Conservation (phyloP, 2,329 filamentous ascomycete species). For the Parastagonospora avenae region DNA sequence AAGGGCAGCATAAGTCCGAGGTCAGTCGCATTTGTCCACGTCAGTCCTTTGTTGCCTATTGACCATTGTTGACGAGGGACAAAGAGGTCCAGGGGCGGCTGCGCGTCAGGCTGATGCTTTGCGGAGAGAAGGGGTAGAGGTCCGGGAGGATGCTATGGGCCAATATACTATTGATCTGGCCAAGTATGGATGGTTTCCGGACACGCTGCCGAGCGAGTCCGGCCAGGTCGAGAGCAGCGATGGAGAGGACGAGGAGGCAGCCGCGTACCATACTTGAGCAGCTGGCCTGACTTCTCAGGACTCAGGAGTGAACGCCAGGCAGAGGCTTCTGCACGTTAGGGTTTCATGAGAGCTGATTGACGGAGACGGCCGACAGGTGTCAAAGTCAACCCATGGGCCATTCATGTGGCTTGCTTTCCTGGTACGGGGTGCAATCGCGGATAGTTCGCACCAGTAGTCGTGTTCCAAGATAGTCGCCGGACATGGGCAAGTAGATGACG, state of each 20-base stretch:
- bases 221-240: constrained; percentile 40
- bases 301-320: constrained; percentile 1
- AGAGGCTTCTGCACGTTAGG: constrained; percentile 10
- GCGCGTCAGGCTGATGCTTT: constrained; percentile 54
- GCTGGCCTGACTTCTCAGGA: constrained; percentile 2
- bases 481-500: constrained; percentile 19
- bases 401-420: constrained; percentile 7
- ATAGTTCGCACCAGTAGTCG: constrained; percentile 7
- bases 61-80: constrained; percentile 24
- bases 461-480: constrained; percentile 10
- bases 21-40: constrained; percentile 53
- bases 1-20: constrained; percentile 86
- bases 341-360: constrained; percentile 17
- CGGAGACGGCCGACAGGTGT: constrained; percentile 5
- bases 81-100: constrained; percentile 53
- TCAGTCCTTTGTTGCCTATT: constrained; percentile 16
- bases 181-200: constrained; percentile 59
- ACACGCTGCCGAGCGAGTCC: constrained; percentile 55
- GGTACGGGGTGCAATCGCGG: constrained; percentile 10
- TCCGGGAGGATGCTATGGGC: constrained; percentile 52
- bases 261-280: constrained; percentile 41
- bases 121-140: constrained; percentile 54
- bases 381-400: not conserved
- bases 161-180: constrained; percentile 54
- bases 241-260: constrained; percentile 38